These are phyloP conservation scores for Rhodotorula sp. DNA, from an alignment of 1,284 basidiomycete genomes.

Conservation along the genomic window DNA sequence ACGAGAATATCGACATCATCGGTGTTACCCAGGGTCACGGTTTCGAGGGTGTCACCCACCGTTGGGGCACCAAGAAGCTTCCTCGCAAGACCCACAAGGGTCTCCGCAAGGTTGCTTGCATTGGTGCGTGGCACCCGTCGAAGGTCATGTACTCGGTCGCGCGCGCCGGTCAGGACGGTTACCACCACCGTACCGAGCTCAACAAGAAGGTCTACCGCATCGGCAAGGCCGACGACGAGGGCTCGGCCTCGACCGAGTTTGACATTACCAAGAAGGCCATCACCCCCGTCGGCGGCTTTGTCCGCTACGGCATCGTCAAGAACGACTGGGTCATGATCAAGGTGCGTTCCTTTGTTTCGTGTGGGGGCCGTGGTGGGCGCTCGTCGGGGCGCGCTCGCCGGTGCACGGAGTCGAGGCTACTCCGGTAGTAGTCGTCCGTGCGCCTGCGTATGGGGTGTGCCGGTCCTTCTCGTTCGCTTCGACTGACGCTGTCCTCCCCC, in stretches of 20 bases:
- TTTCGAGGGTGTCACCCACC: constrained; percentile 98
- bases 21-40: constrained; percentile 99
- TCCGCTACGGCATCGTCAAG: constrained; percentile 97
- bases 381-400: no score
- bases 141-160: constrained; percentile 99
- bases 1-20: constrained; percentile 96
- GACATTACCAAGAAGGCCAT: constrained; percentile 92
- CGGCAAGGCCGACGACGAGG: constrained; percentile 74
- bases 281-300: constrained; percentile 99
- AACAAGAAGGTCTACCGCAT: constrained; percentile 99
- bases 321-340: constrained; percentile 93
- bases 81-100: constrained; percentile 99
- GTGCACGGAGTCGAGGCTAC: no score
- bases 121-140: constrained; percentile 67
- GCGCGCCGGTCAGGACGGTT: constrained; percentile 95
- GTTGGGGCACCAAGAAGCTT: constrained; percentile 97
- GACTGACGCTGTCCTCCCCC: not conserved
- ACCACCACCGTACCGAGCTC: constrained; percentile 90
- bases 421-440: no score
- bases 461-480: no score
- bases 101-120: constrained; percentile 82
- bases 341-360: constrained; percentile 13
- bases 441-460: no score
- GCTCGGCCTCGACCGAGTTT: constrained; percentile 88
- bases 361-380: not conserved